phyloP scores from a whole-genome alignment of 768 basidiomycete species.

The Boletales sp. region DNA sequence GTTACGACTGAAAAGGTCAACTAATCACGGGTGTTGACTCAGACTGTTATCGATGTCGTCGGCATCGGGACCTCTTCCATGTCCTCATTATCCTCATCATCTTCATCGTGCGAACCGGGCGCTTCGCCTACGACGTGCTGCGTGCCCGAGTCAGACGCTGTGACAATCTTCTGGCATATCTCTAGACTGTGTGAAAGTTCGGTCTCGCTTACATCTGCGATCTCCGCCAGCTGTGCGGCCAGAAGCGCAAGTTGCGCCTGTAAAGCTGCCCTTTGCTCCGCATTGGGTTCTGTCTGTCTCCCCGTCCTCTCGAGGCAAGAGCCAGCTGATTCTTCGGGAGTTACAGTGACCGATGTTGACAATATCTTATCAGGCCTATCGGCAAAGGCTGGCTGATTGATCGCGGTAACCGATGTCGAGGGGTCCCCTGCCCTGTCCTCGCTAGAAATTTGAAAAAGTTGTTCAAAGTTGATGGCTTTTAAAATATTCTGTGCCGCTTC shows the following conservation, averaged over 20 bases:
- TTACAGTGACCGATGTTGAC: background rate
- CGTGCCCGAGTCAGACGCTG: background rate
- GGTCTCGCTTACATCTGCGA: slow-evolving; percentile 44
- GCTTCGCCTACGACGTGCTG: slow-evolving; percentile 1
- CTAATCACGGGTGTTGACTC: background rate
- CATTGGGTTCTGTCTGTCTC: slow-evolving; percentile 28
- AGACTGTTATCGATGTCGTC: slow-evolving; percentile 12
- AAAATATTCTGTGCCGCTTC: slow-evolving; percentile 76
- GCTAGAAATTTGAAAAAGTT: slow-evolving; percentile 40
- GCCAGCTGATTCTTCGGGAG: slow-evolving; percentile 3
- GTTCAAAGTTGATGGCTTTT: slow-evolving; percentile 71
- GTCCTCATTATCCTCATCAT: slow-evolving; percentile 19
- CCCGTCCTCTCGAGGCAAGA: slow-evolving; percentile 3
- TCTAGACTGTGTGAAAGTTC: slow-evolving; percentile 28
- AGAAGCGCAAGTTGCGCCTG: slow-evolving; percentile 72
- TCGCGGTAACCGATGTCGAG: slow-evolving; percentile 1
- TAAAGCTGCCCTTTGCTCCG: slow-evolving; percentile 57
- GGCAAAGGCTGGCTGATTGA: background rate
- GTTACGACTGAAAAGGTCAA: too few species aligned
- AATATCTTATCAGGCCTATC: slow-evolving; percentile 5
- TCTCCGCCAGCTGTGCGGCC: slow-evolving; percentile 68
- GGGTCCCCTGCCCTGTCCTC: slow-evolving; percentile 20
- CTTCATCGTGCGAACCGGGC: slow-evolving; percentile 7
- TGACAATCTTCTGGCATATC: background rate
- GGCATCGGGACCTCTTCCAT: slow-evolving; percentile 29